Evolutionary conservation across 202 grass and related monocot species (phyloP).

Genomic region (Musa balbisiana): DNA sequence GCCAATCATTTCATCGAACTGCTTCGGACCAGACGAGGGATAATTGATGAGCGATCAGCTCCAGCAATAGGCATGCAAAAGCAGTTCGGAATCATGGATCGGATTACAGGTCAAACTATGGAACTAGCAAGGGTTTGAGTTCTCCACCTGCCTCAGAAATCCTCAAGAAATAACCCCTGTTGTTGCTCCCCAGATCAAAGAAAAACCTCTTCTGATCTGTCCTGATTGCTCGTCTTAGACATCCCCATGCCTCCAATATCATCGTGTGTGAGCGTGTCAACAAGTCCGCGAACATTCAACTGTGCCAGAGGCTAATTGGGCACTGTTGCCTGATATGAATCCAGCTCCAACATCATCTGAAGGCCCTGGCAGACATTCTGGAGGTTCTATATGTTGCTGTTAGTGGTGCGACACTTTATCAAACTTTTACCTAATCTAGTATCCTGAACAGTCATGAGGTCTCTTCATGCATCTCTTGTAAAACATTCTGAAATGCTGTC

Average conservation of each 20-base stretch:
- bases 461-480: conserved; percentile 13
- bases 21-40: conserved; percentile 9
- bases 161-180: conserved; percentile 14
- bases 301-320: not conserved
- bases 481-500: conserved; percentile 10
- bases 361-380: not conserved
- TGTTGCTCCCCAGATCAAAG: conserved; percentile 14
- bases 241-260: conserved; percentile 11
- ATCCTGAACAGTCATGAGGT: not conserved
- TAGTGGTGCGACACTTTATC: not conserved
- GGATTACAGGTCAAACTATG: not conserved
- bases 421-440: conserved; percentile 4
- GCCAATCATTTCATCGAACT: not conserved
- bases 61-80: not conserved
- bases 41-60: conserved; percentile 1
- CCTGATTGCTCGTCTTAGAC: conserved; percentile 6
- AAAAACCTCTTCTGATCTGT: conserved; percentile 12
- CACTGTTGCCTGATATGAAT: conserved; percentile 4
- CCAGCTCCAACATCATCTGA: conserved; percentile 14
- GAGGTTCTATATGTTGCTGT: conserved; percentile 15
- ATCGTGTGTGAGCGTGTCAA: not conserved
- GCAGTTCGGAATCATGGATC: not conserved
- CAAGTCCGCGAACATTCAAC: not conserved
- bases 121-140: not conserved
- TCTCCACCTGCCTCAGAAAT: not conserved